phyloP scores from a whole-genome alignment of 495 filamentous ascomycete genomes.

The Penicillium crystallinum region DNA sequence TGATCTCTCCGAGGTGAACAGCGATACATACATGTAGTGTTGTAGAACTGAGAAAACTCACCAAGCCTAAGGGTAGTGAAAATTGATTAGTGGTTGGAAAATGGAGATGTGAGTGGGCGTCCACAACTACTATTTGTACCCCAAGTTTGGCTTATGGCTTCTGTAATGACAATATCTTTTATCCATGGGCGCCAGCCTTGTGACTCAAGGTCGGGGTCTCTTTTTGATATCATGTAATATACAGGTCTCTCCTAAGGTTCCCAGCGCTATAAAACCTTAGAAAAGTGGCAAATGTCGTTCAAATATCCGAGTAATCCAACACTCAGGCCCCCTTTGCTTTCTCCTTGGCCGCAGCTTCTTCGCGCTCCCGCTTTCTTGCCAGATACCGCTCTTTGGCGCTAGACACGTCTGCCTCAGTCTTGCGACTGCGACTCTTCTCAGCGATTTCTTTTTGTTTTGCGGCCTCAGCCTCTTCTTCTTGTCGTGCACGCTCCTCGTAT shows the following conservation, averaged over 20 bases:
- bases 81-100: neutral
- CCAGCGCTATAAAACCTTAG: neutral
- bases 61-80: neutral
- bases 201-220: neutral
- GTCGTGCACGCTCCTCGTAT: slow-evolving; percentile 67
- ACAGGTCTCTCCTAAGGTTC: neutral
- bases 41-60: neutral
- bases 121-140: neutral
- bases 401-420: slow-evolving; percentile 74
- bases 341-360: slow-evolving; percentile 47
- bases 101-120: too few relatives aligned
- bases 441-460: slow-evolving; percentile 62
- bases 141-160: neutral
- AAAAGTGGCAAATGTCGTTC: neutral
- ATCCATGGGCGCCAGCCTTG: neutral
- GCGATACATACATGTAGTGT: neutral
- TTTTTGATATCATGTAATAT: slow-evolving; percentile 1
- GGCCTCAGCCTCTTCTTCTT: slow-evolving; percentile 71
- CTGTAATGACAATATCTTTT: neutral
- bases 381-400: slow-evolving; percentile 85
- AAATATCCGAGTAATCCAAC: slow-evolving; percentile 2
- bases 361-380: slow-evolving; percentile 75
- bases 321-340: slow-evolving; percentile 11
- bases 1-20: neutral
- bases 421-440: slow-evolving; percentile 64